Base-by-base conservation (phyloP, 2,329 filamentous ascomycete species). In the Colletotrichum tropicale region DNA sequence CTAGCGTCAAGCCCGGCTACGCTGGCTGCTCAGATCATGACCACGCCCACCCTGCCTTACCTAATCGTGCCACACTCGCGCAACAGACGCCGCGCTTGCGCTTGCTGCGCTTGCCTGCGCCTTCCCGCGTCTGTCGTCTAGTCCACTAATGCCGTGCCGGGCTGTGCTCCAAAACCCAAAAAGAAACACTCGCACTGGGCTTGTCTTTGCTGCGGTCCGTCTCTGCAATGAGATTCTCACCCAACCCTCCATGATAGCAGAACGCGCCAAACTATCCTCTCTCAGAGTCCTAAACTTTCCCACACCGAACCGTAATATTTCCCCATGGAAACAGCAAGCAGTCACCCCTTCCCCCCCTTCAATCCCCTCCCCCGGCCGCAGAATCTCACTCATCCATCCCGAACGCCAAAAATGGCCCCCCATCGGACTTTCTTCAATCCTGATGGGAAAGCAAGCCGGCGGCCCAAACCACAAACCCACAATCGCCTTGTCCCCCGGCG, bases 51-150 rank as follows among this genome's bases (percentile, higher is more conserved):
- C 43, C 34, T 26, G 1, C 15, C 32, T 21, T 26, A n/a, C 16
- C 2, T 24, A 64, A 36, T 32, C n/a, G 6, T 34, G 0, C 6
- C 32, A 36, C 60, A 38, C 58, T 5, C 30, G 15, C 60, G 34
- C 34, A 21, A 60, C 52, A 62, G 30, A 32, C 69, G 26, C 55
- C 30, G 55, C 36, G 68, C 60, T 43, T 56, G 30, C 28, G 55
- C 67, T 48, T 48, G 34, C 55, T 69, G 66, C 52, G 66, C 34
- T 26, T 36, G 32, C 71, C 48, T 71, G 66, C 72, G 67, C 61
- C 67, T 55, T 28, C 61, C 30, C 72, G 72, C 72, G 72, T 36
- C 68, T 71, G 68, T 74, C 61, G 72, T 26, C 52, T 56, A 72
- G 18, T 24, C 28, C 43, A 48, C 43, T 48, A 48, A 48, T 48